phyloP scores from a whole-genome alignment of 768 basidiomycete species.

The Termitomyces sp. region DNA sequence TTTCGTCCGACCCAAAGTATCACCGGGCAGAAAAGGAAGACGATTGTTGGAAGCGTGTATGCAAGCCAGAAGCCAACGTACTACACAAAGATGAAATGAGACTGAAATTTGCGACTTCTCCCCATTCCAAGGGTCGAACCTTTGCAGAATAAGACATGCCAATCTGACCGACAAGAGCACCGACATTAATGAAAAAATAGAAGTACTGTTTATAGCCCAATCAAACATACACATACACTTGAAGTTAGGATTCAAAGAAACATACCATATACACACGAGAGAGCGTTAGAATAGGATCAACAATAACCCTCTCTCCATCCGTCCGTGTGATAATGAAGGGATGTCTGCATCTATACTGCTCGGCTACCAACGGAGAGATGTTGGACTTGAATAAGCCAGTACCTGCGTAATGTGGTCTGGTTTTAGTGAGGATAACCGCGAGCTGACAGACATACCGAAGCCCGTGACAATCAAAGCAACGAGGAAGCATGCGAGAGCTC shows the following conservation, averaged over 20 bases:
- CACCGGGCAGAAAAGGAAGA: conserved; percentile 59
- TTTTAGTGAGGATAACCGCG: not conserved
- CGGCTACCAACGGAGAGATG: conserved; percentile 72
- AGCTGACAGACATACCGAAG: conserved; percentile 21
- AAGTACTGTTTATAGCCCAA: conserved; percentile 35
- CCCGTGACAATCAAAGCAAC: conserved; percentile 60
- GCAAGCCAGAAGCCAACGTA: conserved; percentile 61
- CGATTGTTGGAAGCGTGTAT: conserved; percentile 51
- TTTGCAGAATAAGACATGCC: conserved; percentile 62
- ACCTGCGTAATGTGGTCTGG: conserved; percentile 23
- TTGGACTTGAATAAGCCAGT: conserved; percentile 76
- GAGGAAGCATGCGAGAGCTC: conserved; percentile 10
- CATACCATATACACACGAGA: conserved; percentile 67
- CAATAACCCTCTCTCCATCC: conserved; percentile 60
- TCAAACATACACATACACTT: not conserved
- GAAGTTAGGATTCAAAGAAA: conserved; percentile 11
- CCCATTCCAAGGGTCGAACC: conserved; percentile 21
- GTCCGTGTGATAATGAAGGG: conserved; percentile 43
- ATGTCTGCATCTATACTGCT: conserved; percentile 57
- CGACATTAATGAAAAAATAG: conserved; percentile 69
- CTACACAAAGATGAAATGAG: conserved; percentile 20
- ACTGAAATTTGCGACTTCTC: not conserved
- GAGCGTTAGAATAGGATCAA: conserved; percentile 44
- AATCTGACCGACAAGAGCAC: conserved; percentile 54
- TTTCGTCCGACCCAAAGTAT: conserved; percentile 49